Evolutionary conservation across 1,284 basidiomycete species (phyloP), one percentile per base, ranked within the genome.

Genomic region (Filobasidium uniguttulatum): DNA sequence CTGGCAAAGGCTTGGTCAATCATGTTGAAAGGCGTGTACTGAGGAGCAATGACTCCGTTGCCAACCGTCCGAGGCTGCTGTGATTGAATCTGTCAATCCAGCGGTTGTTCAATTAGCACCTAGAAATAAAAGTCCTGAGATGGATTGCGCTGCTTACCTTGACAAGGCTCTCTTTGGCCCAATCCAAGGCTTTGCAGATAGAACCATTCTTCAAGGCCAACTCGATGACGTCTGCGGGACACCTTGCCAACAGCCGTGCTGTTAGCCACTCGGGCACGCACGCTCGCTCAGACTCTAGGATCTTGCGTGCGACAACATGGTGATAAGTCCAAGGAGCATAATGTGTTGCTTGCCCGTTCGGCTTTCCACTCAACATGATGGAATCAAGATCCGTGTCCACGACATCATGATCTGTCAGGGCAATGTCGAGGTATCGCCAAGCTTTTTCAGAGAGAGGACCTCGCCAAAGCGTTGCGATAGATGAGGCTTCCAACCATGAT

Each of bases 351-450:
- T n/a, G n/a, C n/a, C n/a, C n/a, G n/a, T n/a, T n/a, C n/a, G n/a
- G n/a, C n/a, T n/a, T n/a, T n/a, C n/a, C n/a, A n/a, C n/a, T n/a
- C n/a, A n/a, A n/a, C n/a, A n/a, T n/a, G n/a, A n/a, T 10, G 10
- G 31, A 10, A 33, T 9, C 10, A 33, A n/a, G 31, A n/a, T 9
- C 10, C 10, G 31, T 10, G 31, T 9, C 10, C 10, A 30, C 8
- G 17, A 34, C 75, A 63, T 94, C 89, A 61, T 91, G 78, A 45
- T 82, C 78, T 50, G 80, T 77, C 48, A 97, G 73, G 22, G 83
- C 77, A 57, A 81, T 75, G 55, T 85, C 82, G 44, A 98, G 75
- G 65, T 89, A 91, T 59, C 83, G 75, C 85, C 90, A 89, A 2
- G 83, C 89, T 53, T 85, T 78, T 54, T 87, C 82, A 17, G 81